phyloP scores from a whole-genome alignment of 176 grass and related monocot species.

The Pontederia paniculata region DNA sequence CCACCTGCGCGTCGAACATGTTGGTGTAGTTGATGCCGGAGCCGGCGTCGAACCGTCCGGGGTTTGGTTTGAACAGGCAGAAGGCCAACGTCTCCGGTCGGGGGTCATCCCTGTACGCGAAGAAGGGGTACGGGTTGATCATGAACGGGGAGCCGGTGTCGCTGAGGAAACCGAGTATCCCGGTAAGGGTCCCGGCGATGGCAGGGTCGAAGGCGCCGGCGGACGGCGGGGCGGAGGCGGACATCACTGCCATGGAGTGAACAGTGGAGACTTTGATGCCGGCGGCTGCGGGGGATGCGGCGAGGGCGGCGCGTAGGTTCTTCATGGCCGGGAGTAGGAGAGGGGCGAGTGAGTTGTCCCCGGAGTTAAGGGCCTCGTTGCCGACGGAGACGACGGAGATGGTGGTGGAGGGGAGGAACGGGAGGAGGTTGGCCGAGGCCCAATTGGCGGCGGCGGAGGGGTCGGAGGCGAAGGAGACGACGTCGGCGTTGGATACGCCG shows the following conservation, averaged over 20 bases:
- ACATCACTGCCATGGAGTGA: constrained; percentile 76
- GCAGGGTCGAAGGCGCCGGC: constrained; percentile 61
- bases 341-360: constrained; percentile 38
- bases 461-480: constrained; percentile 54
- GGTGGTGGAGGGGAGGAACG: constrained; percentile 20
- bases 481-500: constrained; percentile 57
- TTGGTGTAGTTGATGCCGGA: constrained; percentile 78
- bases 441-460: constrained; percentile 42
- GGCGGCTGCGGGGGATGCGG: constrained; percentile 31
- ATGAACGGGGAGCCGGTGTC: constrained; percentile 69
- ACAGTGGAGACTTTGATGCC: constrained; percentile 83
- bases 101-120: constrained; percentile 76
- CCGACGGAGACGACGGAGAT: constrained; percentile 76
- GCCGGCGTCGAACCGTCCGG: constrained; percentile 56
- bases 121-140: constrained; percentile 98
- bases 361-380: constrained; percentile 78
- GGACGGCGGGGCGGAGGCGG: constrained; percentile 76
- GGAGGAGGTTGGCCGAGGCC: constrained; percentile 53
- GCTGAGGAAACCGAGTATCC: constrained; percentile 43
- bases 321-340: constrained; percentile 87
- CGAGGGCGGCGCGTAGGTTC: constrained; percentile 73
- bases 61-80: constrained; percentile 89
- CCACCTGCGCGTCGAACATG: constrained; percentile 99
- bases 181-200: not conserved
- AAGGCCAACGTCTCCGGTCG: constrained; percentile 83